Evolutionary conservation across 441 rosid species (phyloP), one percentile per base, ranked within the genome.

Genomic region (Erodium moschatum): DNA sequence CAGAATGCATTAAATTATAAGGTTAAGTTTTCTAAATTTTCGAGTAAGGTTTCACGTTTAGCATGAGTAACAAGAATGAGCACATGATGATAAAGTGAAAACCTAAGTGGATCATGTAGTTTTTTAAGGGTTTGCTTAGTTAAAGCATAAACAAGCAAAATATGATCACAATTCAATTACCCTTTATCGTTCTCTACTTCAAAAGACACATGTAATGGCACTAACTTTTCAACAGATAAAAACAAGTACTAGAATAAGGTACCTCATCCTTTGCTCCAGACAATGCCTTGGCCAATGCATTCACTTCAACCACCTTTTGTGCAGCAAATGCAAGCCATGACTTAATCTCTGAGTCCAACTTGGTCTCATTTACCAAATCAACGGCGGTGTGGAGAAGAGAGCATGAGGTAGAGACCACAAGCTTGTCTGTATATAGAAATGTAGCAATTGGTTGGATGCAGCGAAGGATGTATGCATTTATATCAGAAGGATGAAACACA

Each of bases 271-370:
- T 88, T 65, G 83, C 78, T 56, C 98, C 93, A 31, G 87, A 89
- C 80, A 93, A 83, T 58, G 96, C 88, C 85, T 88, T 85, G 78
- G 96, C 31, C 31, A 29, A 29, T 29, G 31, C 31, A 29, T 29
- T 29, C 31, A 29, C 31, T 29, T 29, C 31, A 74, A 87, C 84
- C 69, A 93, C 81, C 83, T 93, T 93, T 73, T 93, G 98, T 72
- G 98, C 98, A 67, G 97, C 97, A 76, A 93, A 93, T 67, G 98
- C 98, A 54, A 93, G 81, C 97, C 98, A 93, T 20, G 98, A 91
- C 69, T 91, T 91, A 71, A 93, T 84, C 73, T 93, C 98, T 20
- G 70, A 64, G 73, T 93, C 97, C 1, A 93, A 79, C 85, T 93
- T 90, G 52, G 89, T 80, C 86, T 93, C 98, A 66, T 90, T 90